phyloP scores from a whole-genome alignment of 1,139 yeast genomes.

The Candida buenavistaensis region DNA sequence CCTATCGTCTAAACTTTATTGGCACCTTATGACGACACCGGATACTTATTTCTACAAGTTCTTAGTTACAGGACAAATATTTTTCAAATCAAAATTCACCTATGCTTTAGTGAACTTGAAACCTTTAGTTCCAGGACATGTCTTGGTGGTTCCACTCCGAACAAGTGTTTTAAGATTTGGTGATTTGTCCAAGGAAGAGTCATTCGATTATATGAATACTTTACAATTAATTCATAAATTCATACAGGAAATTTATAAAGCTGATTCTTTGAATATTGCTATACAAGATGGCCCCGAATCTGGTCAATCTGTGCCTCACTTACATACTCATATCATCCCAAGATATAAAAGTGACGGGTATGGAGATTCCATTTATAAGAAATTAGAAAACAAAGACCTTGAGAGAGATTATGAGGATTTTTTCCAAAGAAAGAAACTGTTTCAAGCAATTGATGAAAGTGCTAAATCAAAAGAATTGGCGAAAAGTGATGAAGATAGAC shows the following conservation, averaged over 20 bases:
- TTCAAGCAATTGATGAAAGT: conserved; percentile 8
- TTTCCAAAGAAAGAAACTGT: conserved; percentile 25
- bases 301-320: conserved; percentile 91
- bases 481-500: conserved; percentile 41
- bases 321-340: conserved; percentile 92
- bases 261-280: conserved; percentile 82
- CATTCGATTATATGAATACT: conserved; percentile 72
- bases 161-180: conserved; percentile 56
- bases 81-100: conserved; percentile 54
- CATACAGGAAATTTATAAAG: conserved; percentile 62
- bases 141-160: conserved; percentile 80
- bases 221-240: conserved; percentile 71
- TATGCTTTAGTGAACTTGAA: conserved; percentile 86
- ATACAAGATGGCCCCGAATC: conserved; percentile 96
- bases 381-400: conserved; percentile 51
- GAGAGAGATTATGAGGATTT: conserved; percentile 31
- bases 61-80: conserved; percentile 65
- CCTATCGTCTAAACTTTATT: too few species aligned
- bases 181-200: conserved; percentile 71
- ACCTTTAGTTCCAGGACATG: conserved; percentile 91
- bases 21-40: conserved; percentile 1
- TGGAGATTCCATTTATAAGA: conserved; percentile 59
- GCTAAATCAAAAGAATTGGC: conserved; percentile 24
- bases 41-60: conserved; percentile 51
- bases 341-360: conserved; percentile 62